Evolutionary conservation across 73 alveolate species (phyloP).

Genomic region (Tetrahymena thermophila): DNA sequence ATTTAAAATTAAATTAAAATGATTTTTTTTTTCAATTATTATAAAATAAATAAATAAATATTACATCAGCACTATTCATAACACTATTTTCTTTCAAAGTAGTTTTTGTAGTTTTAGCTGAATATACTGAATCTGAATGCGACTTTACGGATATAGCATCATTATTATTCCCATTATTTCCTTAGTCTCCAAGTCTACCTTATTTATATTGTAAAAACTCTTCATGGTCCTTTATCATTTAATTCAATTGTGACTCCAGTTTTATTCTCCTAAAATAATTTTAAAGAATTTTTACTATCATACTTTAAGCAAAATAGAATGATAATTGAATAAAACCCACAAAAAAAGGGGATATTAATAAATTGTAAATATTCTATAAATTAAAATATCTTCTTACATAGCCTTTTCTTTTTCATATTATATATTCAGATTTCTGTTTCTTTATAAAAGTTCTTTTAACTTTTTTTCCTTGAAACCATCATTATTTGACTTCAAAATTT

Average conservation of each 20-base stretch:
- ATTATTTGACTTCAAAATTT: conserved; percentile 33
- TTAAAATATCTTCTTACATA: neutral
- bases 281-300: too few species aligned
- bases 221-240: conserved; percentile 21
- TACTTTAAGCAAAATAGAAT: too few species aligned
- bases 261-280: neutral
- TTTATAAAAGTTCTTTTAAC: conserved; percentile 15
- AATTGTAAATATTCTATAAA: neutral
- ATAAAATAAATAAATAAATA: neutral
- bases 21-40: neutral
- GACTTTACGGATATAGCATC: neutral
- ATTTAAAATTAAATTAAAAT: neutral
- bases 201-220: neutral
- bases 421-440: conserved; percentile 7
- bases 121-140: neutral
- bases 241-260: conserved; percentile 25
- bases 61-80: neutral
- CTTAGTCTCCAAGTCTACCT: neutral
- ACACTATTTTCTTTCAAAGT: conserved; percentile 1
- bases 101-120: conserved; percentile 12
- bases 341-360: too few species aligned
- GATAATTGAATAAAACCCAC: too few species aligned
- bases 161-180: neutral
- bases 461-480: conserved; percentile 31
- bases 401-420: conserved; percentile 22